Evolutionary conservation across 176 grass and related monocot species (phyloP).

Genomic region (Alopecurus myosuroides): DNA sequence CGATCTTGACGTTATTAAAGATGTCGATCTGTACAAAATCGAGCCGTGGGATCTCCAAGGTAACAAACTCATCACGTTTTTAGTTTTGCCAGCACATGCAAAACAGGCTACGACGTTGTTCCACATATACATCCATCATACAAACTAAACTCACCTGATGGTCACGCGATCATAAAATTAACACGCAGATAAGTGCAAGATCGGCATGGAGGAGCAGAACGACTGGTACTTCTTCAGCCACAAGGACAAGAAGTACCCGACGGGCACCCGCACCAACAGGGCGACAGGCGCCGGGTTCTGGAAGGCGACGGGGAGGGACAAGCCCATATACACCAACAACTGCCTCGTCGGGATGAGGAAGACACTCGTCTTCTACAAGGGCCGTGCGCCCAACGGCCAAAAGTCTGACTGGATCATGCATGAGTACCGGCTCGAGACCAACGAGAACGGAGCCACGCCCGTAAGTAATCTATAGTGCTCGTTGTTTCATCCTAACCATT

Average conservation of each 20-base stretch:
- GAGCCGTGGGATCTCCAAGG: conserved; percentile 98
- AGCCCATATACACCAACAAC: conserved; percentile 79
- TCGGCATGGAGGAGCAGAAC: conserved; percentile 86
- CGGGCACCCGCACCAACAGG: conserved; percentile 81
- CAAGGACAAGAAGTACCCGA: conserved; percentile 98
- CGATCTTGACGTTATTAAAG: conserved; percentile 91
- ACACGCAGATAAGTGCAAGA: conserved; percentile 69
- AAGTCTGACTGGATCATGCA: conserved; percentile 99
- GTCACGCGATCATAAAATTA: neutral
- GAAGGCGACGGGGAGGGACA: conserved; percentile 97
- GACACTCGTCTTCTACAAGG: conserved; percentile 92
- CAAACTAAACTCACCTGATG: neutral
- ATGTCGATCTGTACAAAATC: conserved; percentile 92
- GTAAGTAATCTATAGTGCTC: conserved; percentile 1
- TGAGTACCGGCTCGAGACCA: conserved; percentile 90
- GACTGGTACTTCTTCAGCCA: conserved; percentile 99
- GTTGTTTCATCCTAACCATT: neutral
- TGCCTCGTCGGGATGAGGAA: conserved; percentile 89
- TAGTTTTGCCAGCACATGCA: neutral
- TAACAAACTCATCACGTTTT: neutral
- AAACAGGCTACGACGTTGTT: neutral
- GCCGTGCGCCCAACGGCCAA: conserved; percentile 86
- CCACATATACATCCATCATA: neutral
- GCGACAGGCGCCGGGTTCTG: conserved; percentile 84
- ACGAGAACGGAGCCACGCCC: conserved; percentile 53